Conservation (phyloP, 139 green algal genomes). For the Closterium sp. region DNA sequence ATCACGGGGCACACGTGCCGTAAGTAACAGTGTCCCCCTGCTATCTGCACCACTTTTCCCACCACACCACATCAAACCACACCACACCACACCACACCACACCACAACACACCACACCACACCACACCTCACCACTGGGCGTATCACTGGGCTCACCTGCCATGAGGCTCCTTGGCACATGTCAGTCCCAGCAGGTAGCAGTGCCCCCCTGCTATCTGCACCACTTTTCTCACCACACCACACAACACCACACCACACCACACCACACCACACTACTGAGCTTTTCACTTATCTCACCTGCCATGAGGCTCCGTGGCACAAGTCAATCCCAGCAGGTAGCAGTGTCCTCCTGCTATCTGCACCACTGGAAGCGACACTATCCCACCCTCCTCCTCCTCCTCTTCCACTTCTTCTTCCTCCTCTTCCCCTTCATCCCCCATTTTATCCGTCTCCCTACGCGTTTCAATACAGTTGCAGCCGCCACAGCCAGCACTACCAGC, state of each 20-base stretch:
- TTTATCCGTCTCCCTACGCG: neutral
- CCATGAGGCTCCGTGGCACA: neutral
- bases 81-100: neutral
- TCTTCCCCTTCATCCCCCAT: neutral
- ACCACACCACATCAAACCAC: neutral
- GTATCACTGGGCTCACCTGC: neutral
- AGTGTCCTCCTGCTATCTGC: conserved; percentile 38
- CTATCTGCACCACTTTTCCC: neutral
- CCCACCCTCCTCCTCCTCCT: neutral
- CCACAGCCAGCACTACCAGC: neutral
- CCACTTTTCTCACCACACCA: neutral
- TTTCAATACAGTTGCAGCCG: neutral
- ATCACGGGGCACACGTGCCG: neutral
- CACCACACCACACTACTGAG: neutral
- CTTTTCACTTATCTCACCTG: neutral
- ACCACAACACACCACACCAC: neutral
- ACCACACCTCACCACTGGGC: no score
- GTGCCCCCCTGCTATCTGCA: neutral
- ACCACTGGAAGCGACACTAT: neutral
- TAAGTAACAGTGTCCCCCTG: neutral
- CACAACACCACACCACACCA: neutral
- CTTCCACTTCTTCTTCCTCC: neutral
- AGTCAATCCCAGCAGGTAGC: conserved; percentile 34
- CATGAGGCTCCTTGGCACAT: neutral
- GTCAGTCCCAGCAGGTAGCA: neutral